Evolutionary conservation across 192 early-diverging fungal species (phyloP).

Genomic region (Coemansia sp.): DNA sequence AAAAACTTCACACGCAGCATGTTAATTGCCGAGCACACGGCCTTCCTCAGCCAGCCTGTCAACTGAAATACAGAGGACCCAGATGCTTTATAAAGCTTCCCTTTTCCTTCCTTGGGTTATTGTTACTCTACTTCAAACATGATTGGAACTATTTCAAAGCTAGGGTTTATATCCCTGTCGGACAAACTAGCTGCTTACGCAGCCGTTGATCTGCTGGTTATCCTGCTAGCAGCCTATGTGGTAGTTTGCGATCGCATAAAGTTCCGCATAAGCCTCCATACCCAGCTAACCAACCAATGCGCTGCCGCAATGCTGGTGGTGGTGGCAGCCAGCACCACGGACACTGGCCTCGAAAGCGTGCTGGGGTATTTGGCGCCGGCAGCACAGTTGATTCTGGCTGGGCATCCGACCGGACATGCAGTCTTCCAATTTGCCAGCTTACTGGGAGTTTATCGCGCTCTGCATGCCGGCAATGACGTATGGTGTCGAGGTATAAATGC

Average conservation of each 20-base stretch:
- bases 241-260: neutral
- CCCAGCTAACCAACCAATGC: neutral
- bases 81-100: too few relatives aligned
- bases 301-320: neutral
- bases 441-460: constrained; percentile 15
- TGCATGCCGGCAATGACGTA: neutral
- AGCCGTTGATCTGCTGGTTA: neutral
- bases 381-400: constrained; percentile 3
- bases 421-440: constrained; percentile 19
- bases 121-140: too few relatives aligned
- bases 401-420: neutral
- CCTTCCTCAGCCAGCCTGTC: too few relatives aligned
- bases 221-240: neutral
- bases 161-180: too few relatives aligned
- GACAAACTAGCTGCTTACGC: too few relatives aligned
- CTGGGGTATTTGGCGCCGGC: constrained; percentile 10
- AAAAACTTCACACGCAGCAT: too few relatives aligned
- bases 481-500: neutral
- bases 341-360: too few relatives aligned
- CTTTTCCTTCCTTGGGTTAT: too few relatives aligned
- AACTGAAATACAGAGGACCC: too few relatives aligned
- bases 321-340: neutral
- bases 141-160: too few relatives aligned
- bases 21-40: too few relatives aligned
- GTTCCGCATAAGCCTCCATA: neutral